These are phyloP conservation scores for Vitis rotundifolia DNA, from an alignment of 164 flowering plant species.

Conservation along the genomic window DNA sequence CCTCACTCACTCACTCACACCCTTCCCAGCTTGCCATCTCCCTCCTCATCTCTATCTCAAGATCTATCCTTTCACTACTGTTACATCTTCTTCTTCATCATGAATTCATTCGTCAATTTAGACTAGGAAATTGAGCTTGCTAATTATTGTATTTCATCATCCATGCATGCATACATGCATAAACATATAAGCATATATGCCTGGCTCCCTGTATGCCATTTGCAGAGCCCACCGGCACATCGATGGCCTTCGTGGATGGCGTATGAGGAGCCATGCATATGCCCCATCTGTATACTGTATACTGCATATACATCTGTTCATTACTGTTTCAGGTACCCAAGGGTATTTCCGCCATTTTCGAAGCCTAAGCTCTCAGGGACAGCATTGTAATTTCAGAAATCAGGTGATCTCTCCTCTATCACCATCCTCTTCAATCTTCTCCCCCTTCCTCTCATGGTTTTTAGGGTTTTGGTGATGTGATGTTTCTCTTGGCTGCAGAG, in stretches of 20 bases:
- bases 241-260: slow-evolving; percentile 62
- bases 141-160: background rate
- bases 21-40: too few species aligned
- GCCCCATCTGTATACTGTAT: background rate
- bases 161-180: background rate
- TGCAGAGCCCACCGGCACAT: slow-evolving; percentile 36
- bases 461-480: slow-evolving; percentile 4
- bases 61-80: background rate
- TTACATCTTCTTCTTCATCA: background rate
- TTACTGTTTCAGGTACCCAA: too few species aligned
- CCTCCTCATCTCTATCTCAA: too few species aligned
- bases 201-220: slow-evolving; percentile 84
- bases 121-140: background rate
- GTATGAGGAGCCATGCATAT: slow-evolving; percentile 71
- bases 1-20: background rate
- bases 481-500: background rate
- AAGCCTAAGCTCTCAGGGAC: background rate
- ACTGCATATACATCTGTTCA: background rate
- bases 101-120: background rate
- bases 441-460: background rate
- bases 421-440: too few species aligned
- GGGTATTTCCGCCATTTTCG: too few species aligned
- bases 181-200: slow-evolving; percentile 31
- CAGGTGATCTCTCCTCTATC: too few species aligned
- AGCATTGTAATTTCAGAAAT: slow-evolving; percentile 11